Conservation (phyloP, 1,139 yeast genomes). For the Sugiyamaella xylanicola region DNA sequence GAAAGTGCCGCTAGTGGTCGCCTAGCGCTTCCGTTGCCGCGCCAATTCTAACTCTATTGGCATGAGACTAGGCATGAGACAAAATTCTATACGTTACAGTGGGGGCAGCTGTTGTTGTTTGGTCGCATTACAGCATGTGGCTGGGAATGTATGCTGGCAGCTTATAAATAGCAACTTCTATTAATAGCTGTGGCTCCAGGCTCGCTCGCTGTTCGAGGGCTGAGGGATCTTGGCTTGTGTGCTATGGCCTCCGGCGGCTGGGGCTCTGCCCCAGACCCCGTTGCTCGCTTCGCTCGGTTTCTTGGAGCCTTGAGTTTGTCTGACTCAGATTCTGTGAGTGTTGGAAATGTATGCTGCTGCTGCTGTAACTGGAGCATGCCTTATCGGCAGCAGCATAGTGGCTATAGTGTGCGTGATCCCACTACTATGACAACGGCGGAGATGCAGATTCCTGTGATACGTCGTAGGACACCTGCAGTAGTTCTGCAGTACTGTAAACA, state of each 20-base stretch:
- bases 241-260: too few species aligned
- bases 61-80: not conserved
- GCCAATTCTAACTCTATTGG: not conserved
- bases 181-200: too few species aligned
- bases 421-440: not conserved
- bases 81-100: not conserved
- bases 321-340: too few species aligned
- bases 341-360: too few species aligned
- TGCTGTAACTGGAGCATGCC: not conserved
- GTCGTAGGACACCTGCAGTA: not conserved
- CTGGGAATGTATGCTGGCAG: not conserved
- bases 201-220: too few species aligned
- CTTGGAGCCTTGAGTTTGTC: too few species aligned
- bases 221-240: too few species aligned
- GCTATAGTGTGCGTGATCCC: not conserved
- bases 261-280: too few species aligned
- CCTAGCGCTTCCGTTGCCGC: not conserved
- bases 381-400: not conserved
- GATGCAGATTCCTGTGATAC: not conserved
- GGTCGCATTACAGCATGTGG: too few species aligned
- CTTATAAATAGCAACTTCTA: not conserved
- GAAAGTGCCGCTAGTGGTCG: too few species aligned
- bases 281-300: too few species aligned
- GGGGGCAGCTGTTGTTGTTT: too few species aligned
- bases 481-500: not conserved